Percentiles rank a stretch among this genome's conserved stretches.
These are phyloP conservation scores for Incumbomyces delicatus DNA, from an alignment of 2,329 filamentous ascomycete genomes.

Conservation along the genomic window DNA sequence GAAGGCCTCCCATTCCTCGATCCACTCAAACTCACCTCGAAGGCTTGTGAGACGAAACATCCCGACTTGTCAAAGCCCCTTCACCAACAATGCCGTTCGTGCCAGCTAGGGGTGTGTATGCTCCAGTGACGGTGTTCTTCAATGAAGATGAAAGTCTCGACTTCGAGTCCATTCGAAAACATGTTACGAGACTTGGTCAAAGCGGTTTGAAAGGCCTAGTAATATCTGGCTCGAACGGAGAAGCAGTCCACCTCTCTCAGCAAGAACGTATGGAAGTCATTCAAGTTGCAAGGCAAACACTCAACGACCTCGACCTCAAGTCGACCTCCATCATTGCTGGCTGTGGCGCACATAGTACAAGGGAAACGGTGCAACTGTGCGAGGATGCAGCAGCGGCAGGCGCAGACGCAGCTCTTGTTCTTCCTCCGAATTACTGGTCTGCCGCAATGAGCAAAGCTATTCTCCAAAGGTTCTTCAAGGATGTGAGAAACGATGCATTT, in stretches of 20 bases:
- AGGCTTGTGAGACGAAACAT: too few relatives aligned
- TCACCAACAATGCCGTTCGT: too few relatives aligned
- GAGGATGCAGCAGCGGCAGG: constrained; percentile 51
- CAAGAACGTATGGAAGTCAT: constrained; percentile 49
- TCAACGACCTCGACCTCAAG: constrained; percentile 2
- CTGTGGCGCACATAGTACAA: constrained; percentile 53
- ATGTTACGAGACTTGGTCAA: constrained; percentile 41
- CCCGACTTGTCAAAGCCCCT: too few relatives aligned
- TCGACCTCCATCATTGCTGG: constrained; percentile 51
- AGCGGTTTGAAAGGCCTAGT: constrained; percentile 44
- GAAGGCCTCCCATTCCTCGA: too few relatives aligned
- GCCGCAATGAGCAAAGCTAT: constrained; percentile 51
- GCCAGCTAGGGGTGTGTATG: constrained; percentile 34
- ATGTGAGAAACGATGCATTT: constrained; percentile 20
- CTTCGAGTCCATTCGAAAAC: constrained; percentile 38
- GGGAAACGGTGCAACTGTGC: constrained; percentile 51
- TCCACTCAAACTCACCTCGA: too few relatives aligned
- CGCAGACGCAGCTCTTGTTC: constrained; percentile 51
- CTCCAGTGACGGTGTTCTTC: constrained; percentile 46
- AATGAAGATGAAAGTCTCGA: constrained; percentile 40
- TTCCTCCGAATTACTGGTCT: constrained; percentile 53
- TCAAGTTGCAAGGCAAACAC: constrained; percentile 36
- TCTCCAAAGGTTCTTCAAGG: constrained; percentile 49
- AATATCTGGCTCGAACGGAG: constrained; percentile 46
- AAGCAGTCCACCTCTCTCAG: constrained; percentile 47